These are phyloP conservation scores for Avena eriantha DNA, from an alignment of 176 grass and related monocot genomes.

Conservation along the genomic window DNA sequence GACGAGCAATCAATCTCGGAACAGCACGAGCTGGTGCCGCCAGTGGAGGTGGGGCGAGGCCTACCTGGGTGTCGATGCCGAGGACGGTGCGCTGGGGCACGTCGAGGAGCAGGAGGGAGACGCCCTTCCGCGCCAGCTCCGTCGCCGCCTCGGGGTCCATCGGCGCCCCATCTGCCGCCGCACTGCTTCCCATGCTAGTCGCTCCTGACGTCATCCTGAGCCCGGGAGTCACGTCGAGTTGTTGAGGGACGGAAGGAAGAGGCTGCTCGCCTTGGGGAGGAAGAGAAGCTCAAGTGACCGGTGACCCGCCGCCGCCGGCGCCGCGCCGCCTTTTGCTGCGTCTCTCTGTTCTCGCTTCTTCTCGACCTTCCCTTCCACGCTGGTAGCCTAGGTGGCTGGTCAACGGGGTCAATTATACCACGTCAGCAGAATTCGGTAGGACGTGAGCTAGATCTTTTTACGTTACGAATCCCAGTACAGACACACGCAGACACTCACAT, in stretches of 20 bases:
- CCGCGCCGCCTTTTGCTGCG: no score
- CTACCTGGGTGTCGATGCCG: conserved; percentile 87
- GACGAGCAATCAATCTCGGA: no score
- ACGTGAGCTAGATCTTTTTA: no score
- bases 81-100: conserved; percentile 77
- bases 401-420: no score
- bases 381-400: no score
- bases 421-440: no score
- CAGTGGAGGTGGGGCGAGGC: neutral
- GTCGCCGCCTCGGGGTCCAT: conserved; percentile 69
- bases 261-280: no score
- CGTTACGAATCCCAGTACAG: no score
- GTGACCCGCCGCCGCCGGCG: no score
- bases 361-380: no score
- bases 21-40: neutral
- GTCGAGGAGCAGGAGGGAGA: conserved; percentile 79
- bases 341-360: no score
- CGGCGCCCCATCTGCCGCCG: neutral
- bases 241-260: neutral
- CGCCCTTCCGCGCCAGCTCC: conserved; percentile 74
- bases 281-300: neutral
- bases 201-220: neutral
- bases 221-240: neutral
- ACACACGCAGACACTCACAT: no score
- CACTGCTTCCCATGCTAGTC: conserved; percentile 16